Evolutionary conservation across 2,329 filamentous ascomycete species (phyloP).

Genomic region (Parafenestella ontariensis): DNA sequence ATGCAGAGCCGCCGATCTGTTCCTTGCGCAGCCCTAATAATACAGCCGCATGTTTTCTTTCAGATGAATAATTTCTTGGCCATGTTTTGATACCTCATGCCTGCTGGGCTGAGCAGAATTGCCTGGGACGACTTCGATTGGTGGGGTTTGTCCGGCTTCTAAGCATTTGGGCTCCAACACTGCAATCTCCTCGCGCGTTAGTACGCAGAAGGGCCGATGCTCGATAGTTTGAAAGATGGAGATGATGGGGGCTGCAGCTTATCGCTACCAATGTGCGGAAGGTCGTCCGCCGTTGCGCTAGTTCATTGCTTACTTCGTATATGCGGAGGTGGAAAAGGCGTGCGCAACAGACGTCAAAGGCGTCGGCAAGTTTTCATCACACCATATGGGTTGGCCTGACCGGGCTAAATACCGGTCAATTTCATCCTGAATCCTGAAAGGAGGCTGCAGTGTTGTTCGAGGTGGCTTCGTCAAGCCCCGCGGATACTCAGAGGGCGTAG

Average conservation of each 20-base stretch:
- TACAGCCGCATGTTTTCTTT: slow-evolving; percentile 8
- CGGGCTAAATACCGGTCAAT: no score
- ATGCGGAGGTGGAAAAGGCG: not conserved
- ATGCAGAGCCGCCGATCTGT: slow-evolving; percentile 18
- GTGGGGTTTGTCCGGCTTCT: slow-evolving; percentile 2
- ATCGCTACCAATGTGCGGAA: not conserved
- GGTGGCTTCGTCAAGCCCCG: no score
- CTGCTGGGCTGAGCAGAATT: not conserved
- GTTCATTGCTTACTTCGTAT: slow-evolving; percentile 7
- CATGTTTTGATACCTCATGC: slow-evolving; percentile 15
- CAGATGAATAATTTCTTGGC: slow-evolving; percentile 21
- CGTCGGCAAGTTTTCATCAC: no score
- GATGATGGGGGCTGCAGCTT: not conserved
- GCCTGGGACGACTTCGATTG: slow-evolving; percentile 5
- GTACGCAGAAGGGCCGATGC: slow-evolving; percentile 11
- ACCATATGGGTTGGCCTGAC: no score
- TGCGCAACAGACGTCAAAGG: no score
- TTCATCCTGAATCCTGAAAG: no score
- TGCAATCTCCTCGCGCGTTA: slow-evolving; percentile 1
- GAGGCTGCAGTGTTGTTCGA: no score
- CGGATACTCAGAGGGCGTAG: no score
- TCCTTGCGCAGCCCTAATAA: slow-evolving; percentile 2
- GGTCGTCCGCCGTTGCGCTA: slow-evolving; percentile 6
- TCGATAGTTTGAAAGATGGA: slow-evolving; percentile 1
- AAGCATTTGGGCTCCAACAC: not conserved